Conservation (phyloP, 108 stramenopile genomes). For the Licmophora abbreviata region DNA sequence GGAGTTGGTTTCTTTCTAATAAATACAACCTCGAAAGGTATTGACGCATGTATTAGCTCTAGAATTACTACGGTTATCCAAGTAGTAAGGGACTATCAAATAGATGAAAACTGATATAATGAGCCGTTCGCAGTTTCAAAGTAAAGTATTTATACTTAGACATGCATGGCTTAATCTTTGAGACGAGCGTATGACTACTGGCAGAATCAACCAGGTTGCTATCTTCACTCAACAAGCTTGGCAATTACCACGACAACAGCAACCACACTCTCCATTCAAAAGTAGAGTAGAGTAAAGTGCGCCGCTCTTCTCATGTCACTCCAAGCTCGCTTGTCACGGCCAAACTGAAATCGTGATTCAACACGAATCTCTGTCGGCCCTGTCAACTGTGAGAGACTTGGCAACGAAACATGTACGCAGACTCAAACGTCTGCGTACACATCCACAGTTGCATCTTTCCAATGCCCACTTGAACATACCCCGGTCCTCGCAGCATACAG, state of each 20-base stretch:
- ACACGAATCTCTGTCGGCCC: neutral
- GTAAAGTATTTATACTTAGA: conserved; percentile 96
- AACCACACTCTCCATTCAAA: neutral
- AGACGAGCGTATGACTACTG: conserved; percentile 99
- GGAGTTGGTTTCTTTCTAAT: conserved; percentile 95
- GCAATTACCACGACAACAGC: neutral
- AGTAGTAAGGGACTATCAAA: conserved; percentile 98
- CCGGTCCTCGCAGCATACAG: no score
- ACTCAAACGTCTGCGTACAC: no score
- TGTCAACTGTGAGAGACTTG: no score
- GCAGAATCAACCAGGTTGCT: conserved; percentile 99
- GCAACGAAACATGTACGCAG: no score
- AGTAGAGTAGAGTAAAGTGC: neutral
- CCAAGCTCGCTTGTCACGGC: neutral
- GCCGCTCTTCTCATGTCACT: neutral
- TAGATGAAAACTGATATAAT: conserved; percentile 99
- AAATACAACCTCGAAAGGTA: conserved; percentile 85
- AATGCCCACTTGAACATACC: no score
- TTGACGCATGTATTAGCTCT: conserved; percentile 96
- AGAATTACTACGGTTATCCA: conserved; percentile 99
- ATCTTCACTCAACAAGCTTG: conserved; percentile 6
- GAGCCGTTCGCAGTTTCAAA: conserved; percentile 93
- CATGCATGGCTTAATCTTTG: conserved; percentile 99
- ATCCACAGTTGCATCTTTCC: no score
- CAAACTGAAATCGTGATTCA: neutral